Base-by-base conservation (phyloP, 2,329 filamentous ascomycete genomes). In the Podosphaera aphanis region DNA sequence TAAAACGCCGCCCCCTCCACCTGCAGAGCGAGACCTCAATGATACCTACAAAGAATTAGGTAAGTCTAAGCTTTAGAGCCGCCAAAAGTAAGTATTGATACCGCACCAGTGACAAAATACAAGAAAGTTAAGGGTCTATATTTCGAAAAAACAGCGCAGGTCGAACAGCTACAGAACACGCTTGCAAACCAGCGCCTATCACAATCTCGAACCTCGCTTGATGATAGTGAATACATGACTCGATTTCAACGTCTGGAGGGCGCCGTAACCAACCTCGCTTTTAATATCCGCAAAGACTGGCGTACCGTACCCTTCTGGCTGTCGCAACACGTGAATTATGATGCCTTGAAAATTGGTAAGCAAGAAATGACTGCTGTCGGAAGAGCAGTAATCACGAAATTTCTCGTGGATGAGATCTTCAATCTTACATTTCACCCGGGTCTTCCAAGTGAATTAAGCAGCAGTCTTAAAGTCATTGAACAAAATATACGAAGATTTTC, bases 281-380 rank as follows among this genome's bases (percentile, higher is more conserved):
- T 94, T 66, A 88, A 90, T 53, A 92, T 95, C 51, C 80, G 90
- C 51, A 95, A 95, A 63, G 81, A 92, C 58, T 98, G 90, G 90
- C 75, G 74, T 50, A 67, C 68, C 29, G 69, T 95, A 46, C 90
- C 90, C 0, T 59, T 68, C 5, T 95, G 85, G 84, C 67, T 98
- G 39, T 71, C 76, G 46, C 70, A 70, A 20, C 83, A 77, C 46
- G 82, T 93, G 52, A 94, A 88, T 60, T 70, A 79, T 45, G 86
- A 93, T 55, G 88, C 85, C 0, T 69, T 92, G 46, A 74, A 78
- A 55, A 84, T 79, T 8, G 90, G 86, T 49, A 93, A 86, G 58
- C 86, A 94, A 61, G 90, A 98, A 62, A 98, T 98, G 90, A 95
- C 85, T 5, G 86, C 86, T 4, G 80, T 93, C 20, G 90, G 90